Base-by-base conservation (phyloP, 2,329 filamentous ascomycete genomes). In the Nemania abortiva region DNA sequence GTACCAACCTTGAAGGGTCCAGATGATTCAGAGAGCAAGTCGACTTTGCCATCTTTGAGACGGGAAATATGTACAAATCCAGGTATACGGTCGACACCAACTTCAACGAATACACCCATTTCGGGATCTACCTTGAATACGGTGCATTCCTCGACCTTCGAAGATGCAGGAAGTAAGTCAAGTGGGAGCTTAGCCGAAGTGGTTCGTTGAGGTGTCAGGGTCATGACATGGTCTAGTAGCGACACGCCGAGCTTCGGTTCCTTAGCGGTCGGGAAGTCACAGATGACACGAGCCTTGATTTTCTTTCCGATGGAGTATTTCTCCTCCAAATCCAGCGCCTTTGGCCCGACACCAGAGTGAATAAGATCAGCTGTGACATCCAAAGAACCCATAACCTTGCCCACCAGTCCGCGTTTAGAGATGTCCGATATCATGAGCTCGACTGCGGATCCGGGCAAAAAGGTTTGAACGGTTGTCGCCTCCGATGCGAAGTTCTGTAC, bases 61-160 rank as follows among this genome's bases (percentile, higher is more conserved):
- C 93, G 89, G 0, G 96, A 99, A 72, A 99, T 97, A 80, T 99
- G 96, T 24, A 97, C 94, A 77, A 98, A 99, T 10, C 93, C 93
- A n/a, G 88, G 84, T 2, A 95, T 84, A 34, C 90, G 88, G 49
- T 87, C 84, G 6, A 91, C 82, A 2, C 90, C 90, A 29, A 95
- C 82, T 73, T 92, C 88, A 18, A 95, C 86, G 76, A 97, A 97
- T 2, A 98, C 84, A 62, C 96, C 97, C 69, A 95, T 88, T 2
- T 91, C 90, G 5, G 90, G 85, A 73, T 97, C 92, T 2, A 98
- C 93, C 73, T 92, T 92, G 62, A 90, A 87, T 7, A 99, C 90
- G 45, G 89, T 94, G 65, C 92, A 93, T 73, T 91, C 88, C 55
- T 95, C 90, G 29, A 98, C 83, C 53, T 92, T 88, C 0, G 92